Evolutionary conservation across 495 filamentous ascomycete species (phyloP), one percentile per base, ranked within the genome.

Genomic region (Umbilicaria muhlenbergii): DNA sequence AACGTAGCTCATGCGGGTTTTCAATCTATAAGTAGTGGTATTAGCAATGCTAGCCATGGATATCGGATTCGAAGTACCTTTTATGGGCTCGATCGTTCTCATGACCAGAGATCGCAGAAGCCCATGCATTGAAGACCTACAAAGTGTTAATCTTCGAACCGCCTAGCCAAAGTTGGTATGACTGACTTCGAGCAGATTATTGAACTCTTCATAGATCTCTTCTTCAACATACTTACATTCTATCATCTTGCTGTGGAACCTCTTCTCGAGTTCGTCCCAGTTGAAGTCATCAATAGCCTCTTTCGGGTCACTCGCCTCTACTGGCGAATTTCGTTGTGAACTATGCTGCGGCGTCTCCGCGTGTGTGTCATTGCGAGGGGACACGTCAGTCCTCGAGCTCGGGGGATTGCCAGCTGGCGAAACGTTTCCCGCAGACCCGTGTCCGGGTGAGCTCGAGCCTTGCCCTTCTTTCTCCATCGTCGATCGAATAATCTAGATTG

Each of bases 1-100:
- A 17, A 91, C 82, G 51, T 80, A 79, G 51, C 73, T 64, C 61
- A 81, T 75, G 38, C 86, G 75, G 10, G 84, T 92, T 51, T 80
- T 78, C 31, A 92, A 68, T 42, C 83, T 83, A 46, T 43, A 36
- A 5, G 45, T 36, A 39, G 32, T 34, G 49, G 36, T 15, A 19
- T 51, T 14, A 43, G 39, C 34, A 42, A 35, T 31, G 33, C 18
- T 12, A 41, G 16, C 33, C 32, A 28, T 34, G 8, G 28, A 12
- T 41, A 19, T 17, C 10, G 32, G 31, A 16, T 17, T 19, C 11
- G 5, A 53, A 55, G 15, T 51, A 78, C 76, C 77, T 69, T 60
- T 86, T 86, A 34, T 73, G 54, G 1, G 78, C 78, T 40, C 85
- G 69, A 32, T 77, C 74, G 43, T 78, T 75, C 53, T 91, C 85